phyloP scores from a whole-genome alignment of 106 monocot species.

The Allium fistulosum region DNA sequence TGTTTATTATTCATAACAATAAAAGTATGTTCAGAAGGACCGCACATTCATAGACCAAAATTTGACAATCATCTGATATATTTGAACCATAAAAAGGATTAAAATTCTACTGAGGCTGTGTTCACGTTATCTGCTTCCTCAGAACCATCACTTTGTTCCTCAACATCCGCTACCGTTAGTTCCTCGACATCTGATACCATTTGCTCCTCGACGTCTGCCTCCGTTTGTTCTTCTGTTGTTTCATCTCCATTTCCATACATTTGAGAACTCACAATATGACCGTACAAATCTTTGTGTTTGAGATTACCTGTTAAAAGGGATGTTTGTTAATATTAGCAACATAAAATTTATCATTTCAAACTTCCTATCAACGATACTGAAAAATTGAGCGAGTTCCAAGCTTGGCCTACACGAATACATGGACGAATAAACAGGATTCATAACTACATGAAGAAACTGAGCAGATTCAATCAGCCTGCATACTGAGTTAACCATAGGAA shows the following conservation, averaged over 20 bases:
- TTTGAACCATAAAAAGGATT: not conserved
- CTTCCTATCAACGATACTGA: not conserved
- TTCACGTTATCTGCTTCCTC: not conserved
- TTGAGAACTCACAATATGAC: slow-evolving; percentile 79
- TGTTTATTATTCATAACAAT: too few relatives aligned
- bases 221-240: not conserved
- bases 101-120: not conserved
- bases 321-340: too few relatives aligned
- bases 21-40: too few relatives aligned
- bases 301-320: slow-evolving; percentile 39
- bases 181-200: too few relatives aligned
- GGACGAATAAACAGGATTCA: too few relatives aligned
- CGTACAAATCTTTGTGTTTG: slow-evolving; percentile 68
- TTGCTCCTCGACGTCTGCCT: not conserved
- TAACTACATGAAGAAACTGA: too few relatives aligned
- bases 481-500: not conserved
- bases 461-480: too few relatives aligned
- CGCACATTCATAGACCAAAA: too few relatives aligned
- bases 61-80: too few relatives aligned
- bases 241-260: slow-evolving; percentile 33
- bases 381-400: too few relatives aligned
- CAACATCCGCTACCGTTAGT: not conserved
- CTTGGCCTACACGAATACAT: too few relatives aligned
- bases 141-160: not conserved
- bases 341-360: not conserved